These are phyloP conservation scores for Tirmania nivea DNA, from an alignment of 495 filamentous ascomycete genomes.

Conservation along the genomic window DNA sequence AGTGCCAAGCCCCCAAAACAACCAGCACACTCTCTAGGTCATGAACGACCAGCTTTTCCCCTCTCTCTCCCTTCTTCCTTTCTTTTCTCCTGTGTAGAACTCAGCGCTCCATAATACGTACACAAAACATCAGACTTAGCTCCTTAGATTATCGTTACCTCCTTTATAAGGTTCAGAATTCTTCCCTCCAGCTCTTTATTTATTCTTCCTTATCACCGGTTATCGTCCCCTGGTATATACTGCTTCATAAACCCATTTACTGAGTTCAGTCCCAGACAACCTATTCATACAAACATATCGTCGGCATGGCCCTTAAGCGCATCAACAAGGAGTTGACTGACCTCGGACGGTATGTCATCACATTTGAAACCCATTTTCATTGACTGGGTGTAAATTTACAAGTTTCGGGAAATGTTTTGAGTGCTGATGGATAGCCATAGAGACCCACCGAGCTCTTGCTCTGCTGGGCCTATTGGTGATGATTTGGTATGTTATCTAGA, in stretches of 20 bases:
- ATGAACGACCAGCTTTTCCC: constrained; percentile 2
- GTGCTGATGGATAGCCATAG: constrained; percentile 25
- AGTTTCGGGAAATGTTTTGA: constrained; percentile 24
- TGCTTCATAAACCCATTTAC: too few relatives aligned
- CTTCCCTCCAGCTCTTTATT: too few relatives aligned
- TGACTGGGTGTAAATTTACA: background rate
- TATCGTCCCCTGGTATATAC: too few relatives aligned
- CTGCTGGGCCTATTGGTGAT: constrained; percentile 86
- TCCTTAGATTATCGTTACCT: too few relatives aligned
- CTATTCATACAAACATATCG: constrained; percentile 15
- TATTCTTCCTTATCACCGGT: too few relatives aligned
- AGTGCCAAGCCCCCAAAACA: constrained; percentile 1
- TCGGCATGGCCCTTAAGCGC: constrained; percentile 88
- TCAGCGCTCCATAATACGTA: too few relatives aligned
- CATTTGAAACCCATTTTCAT: too few relatives aligned
- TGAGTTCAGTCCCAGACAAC: constrained; percentile 4
- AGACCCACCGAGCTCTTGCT: constrained; percentile 97
- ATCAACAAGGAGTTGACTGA: constrained; percentile 99
- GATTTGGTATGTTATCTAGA: constrained; percentile 61
- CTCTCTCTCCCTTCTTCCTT: constrained; percentile 12
- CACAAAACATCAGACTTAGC: too few relatives aligned
- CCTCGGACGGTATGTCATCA: constrained; percentile 67
- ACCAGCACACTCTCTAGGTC: constrained; percentile 9
- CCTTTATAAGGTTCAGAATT: too few relatives aligned
- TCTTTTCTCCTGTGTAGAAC: constrained; percentile 1